These are phyloP conservation scores for Teunomyces pallodes DNA, from an alignment of 805 yeast species.

Conservation along the genomic window DNA sequence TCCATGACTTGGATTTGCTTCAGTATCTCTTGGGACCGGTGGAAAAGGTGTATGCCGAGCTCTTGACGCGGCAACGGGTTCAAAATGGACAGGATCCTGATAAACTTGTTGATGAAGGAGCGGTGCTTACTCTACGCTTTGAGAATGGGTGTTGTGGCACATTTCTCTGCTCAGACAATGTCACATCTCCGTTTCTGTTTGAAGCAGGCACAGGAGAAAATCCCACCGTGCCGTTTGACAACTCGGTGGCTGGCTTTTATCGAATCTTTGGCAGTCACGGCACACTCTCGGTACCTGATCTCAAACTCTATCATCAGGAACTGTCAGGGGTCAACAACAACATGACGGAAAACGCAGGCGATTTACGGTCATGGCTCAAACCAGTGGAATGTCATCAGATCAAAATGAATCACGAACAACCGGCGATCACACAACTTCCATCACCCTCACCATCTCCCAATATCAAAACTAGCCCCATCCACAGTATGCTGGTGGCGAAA, in stretches of 20 bases:
- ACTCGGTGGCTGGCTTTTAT: conserved; percentile 30
- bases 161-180: conserved; percentile 38
- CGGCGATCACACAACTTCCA: conserved; percentile 9
- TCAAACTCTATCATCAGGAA: conserved; percentile 30
- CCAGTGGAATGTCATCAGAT: conserved; percentile 24
- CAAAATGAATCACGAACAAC: conserved; percentile 12
- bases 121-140: conserved; percentile 31
- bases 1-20: conserved; percentile 39
- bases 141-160: conserved; percentile 34
- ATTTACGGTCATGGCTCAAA: conserved; percentile 26
- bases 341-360: conserved; percentile 11
- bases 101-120: conserved; percentile 38
- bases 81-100: conserved; percentile 10
- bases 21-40: conserved; percentile 40
- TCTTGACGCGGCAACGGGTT: conserved; percentile 27
- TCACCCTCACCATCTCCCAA: conserved; percentile 35
- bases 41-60: conserved; percentile 35
- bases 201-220: conserved; percentile 41
- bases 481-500: conserved; percentile 7
- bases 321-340: conserved; percentile 7
- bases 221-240: conserved; percentile 32
- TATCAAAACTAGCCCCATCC: conserved; percentile 19
- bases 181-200: conserved; percentile 36
- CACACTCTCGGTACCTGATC: conserved; percentile 37
- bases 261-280: conserved; percentile 39